phyloP scores from a whole-genome alignment of 192 early-diverging fungal genomes.

The Chytriomyces hyalinus region DNA sequence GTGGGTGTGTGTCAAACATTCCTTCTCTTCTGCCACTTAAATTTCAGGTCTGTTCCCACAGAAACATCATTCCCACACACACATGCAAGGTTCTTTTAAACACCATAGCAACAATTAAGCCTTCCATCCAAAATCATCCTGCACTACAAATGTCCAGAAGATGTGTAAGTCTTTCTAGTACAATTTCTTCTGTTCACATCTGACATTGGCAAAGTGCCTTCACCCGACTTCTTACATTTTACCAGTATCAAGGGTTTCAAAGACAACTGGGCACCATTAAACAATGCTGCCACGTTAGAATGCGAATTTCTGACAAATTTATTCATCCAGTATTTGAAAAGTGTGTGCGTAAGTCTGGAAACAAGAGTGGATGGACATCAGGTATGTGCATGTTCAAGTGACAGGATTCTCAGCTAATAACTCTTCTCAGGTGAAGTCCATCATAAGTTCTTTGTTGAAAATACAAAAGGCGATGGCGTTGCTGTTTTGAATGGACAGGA shows the following conservation, averaged over 20 bases:
- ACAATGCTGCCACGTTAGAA: background rate
- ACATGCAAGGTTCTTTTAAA: no score
- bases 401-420: background rate
- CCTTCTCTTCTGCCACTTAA: no score
- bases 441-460: conserved; percentile 17
- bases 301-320: conserved; percentile 1
- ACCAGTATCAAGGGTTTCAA: background rate
- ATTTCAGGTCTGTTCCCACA: no score
- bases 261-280: background rate
- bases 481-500: background rate
- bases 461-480: conserved; percentile 11
- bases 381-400: background rate
- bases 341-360: background rate
- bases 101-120: no score
- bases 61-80: no score
- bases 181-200: no score
- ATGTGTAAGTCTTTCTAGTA: no score
- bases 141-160: no score
- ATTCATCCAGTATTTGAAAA: conserved; percentile 5
- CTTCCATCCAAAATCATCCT: no score
- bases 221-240: background rate
- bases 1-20: no score
- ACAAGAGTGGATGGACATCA: background rate
- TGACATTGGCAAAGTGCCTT: no score
- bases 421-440: conserved; percentile 1